Percentiles rank a stretch among this genome's conserved stretches.
phyloP scores from a whole-genome alignment of 1,284 basidiomycete species.

The Malassezia arunalokei region DNA sequence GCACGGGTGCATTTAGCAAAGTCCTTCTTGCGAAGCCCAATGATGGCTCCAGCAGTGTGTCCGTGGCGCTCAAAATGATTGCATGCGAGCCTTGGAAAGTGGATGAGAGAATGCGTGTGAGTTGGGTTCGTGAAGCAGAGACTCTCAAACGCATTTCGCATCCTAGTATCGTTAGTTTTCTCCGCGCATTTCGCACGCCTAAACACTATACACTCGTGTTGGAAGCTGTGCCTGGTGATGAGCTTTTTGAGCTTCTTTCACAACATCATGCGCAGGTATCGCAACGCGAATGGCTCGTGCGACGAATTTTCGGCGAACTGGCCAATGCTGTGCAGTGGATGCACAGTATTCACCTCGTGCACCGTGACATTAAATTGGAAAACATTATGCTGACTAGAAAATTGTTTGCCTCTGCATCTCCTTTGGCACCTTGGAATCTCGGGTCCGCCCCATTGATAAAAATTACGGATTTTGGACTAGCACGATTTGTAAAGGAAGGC shows the following conservation, averaged over 20 bases:
- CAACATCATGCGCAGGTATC: slow-evolving; percentile 54
- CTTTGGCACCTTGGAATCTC: slow-evolving; percentile 22
- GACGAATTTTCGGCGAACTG: slow-evolving; percentile 67
- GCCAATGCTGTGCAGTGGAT: slow-evolving; percentile 74
- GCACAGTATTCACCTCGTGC: slow-evolving; percentile 73
- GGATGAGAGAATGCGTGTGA: slow-evolving; percentile 63
- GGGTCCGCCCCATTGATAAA: slow-evolving; percentile 60
- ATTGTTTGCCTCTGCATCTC: slow-evolving; percentile 16
- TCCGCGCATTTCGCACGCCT: slow-evolving; percentile 62
- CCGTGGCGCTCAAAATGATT: slow-evolving; percentile 77
- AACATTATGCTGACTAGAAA: slow-evolving; percentile 47
- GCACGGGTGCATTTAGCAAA: slow-evolving; percentile 41
- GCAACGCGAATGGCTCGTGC: slow-evolving; percentile 54
- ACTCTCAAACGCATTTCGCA: slow-evolving; percentile 75
- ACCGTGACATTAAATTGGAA: slow-evolving; percentile 86
- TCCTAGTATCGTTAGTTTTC: slow-evolving; percentile 65
- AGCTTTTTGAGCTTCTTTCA: slow-evolving; percentile 64
- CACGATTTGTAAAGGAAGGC: slow-evolving; percentile 65
- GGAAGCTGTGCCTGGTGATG: slow-evolving; percentile 66
- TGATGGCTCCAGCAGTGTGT: slow-evolving; percentile 20
- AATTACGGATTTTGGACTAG: slow-evolving; percentile 79
- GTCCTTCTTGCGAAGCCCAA: slow-evolving; percentile 25
- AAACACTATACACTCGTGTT: slow-evolving; percentile 69
- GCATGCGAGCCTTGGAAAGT: slow-evolving; percentile 53
- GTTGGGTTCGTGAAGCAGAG: slow-evolving; percentile 75